A percentile compares a stretch with the other conserved stretches of the same genome.
Evolutionary conservation across 345 rosid genomes (phyloP).

Genomic region (Corchorus olitorius): DNA sequence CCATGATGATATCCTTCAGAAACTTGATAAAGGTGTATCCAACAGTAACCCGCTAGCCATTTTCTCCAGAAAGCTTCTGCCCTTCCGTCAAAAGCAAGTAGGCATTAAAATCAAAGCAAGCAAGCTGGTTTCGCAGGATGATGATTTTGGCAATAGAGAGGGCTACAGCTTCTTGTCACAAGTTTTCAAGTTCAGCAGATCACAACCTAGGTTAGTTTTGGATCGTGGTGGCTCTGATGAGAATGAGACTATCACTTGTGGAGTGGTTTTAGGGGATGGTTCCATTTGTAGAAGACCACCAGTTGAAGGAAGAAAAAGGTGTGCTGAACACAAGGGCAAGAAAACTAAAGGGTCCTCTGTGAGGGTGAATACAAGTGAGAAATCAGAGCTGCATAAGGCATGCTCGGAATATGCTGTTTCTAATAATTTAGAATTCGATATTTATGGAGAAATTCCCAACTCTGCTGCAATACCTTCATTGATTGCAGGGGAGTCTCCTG

Average conservation of each 20-base stretch:
- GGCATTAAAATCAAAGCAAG: constrained; percentile 65
- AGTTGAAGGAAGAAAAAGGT: constrained; percentile 20
- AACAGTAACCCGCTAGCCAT: constrained; percentile 30
- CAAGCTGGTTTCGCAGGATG: constrained; percentile 35
- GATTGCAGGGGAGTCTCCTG: constrained; percentile 6
- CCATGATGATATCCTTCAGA: constrained; percentile 53
- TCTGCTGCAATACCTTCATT: not conserved
- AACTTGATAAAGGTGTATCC: constrained; percentile 48
- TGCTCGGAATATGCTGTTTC: not conserved
- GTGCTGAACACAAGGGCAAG: constrained; percentile 25
- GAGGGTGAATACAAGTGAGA: not conserved
- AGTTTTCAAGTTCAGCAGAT: constrained; percentile 54
- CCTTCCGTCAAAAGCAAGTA: constrained; percentile 44
- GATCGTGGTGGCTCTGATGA: constrained; percentile 17
- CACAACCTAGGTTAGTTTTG: constrained; percentile 52
- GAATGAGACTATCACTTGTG: constrained; percentile 25
- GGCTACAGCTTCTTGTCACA: constrained; percentile 33
- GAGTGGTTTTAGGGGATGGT: constrained; percentile 20
- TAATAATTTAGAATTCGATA: not conserved
- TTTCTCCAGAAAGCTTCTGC: constrained; percentile 36
- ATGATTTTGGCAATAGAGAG: constrained; percentile 31
- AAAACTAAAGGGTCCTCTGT: constrained; percentile 15
- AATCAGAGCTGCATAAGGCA: not conserved
- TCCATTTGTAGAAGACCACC: constrained; percentile 19
- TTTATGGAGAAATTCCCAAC: not conserved